Base-by-base conservation (phyloP, 1,284 basidiomycete species). In the Rhodofomes roseus region DNA sequence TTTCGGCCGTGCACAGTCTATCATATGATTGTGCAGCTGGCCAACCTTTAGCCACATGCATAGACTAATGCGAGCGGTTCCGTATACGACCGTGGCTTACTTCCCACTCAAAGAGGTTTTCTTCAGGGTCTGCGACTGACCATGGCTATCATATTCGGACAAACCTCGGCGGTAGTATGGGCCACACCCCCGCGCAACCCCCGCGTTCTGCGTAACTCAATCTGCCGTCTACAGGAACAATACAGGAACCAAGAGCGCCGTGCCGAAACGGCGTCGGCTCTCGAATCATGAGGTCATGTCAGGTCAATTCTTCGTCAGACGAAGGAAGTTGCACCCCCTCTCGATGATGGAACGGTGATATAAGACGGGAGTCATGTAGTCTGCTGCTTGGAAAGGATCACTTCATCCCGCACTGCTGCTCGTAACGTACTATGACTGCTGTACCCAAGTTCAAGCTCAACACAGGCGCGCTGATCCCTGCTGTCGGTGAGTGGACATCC, bases 361-460 rank as follows among this genome's bases (percentile, higher is more conserved):
- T 54, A 54, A 54, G 53, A 54, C 23, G n/a, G 36, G 50, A 6
- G 36, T 37, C 51, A 37, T 11, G 22, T 2, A 29, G 40, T 7
- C 16, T 22, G 16, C 55, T 18, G 20, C 46, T 12, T 4, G 29
- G 20, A 34, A 11, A 34, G 31, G 11, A 11, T 34, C 31, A 11
- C 31, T 22, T 50, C 9, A 40, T 39, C 20, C 20, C 41, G n/a
- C n/a, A n/a, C 46, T 44, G 22, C 56, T 34, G 34, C 20, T 23
- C 16, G 22, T 44, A n/a, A 18, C 36, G 25, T 20, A 58, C 36
- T 20, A 70, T 71, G 69, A 57, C 67, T 23, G 55, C 63, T 48
- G 63, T 70, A 25, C 68, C 70, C 2, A 63, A 63, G 14, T 65
- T 72, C 61, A 70, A 69, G 58, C 57, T 73, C 41, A 70, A 71